Evolutionary conservation across 73 alveolate species (phyloP), one percentile per base, ranked within the genome.

Genomic region (Paramecium biaurelia): DNA sequence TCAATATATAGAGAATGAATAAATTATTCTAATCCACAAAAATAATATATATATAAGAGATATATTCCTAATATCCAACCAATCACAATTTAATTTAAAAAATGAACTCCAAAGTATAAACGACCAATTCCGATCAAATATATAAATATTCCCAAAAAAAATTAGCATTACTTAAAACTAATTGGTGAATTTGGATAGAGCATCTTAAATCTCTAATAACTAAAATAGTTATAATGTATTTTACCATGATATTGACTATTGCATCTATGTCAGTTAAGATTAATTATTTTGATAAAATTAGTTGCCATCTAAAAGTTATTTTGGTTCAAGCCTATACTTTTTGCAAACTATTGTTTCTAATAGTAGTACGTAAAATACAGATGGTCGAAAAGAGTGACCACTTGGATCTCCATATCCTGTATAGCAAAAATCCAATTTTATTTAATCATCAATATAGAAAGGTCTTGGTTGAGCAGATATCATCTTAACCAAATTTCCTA

Each of bases 81-180:
- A 5, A 89, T 11, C 1, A 89, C 21, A 7, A 89, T 70, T 70
- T 89, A 26, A 45, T 89, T 68, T 1, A 89, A 14, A 7, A 82
- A 89, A 43, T 89, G 94, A 42, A 89, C 87, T 68, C 94, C 94
- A 15, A 89, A 43, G 23, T 43, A 89, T 12, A 89, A 2, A 10
- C 94, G 34, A 14, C 89, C 70, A 18, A 70, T 5, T 4, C 85
- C 85, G 1, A 58, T 49, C 20, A 89, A 49, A 70, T 45, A 30
- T 6, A 88, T 57, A 32, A 88, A 70, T 34, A 88, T 3, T 21
- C 38, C 37, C 14, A 37, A 14, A 15, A 76, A 20, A 14, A 76
- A 14, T 38, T 76, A 34, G 8, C 70, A 76, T 76, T 76, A 20
- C 18, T 37, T 20, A 41, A 34, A 76, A 21, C 24, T 41, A 0